phyloP scores from a whole-genome alignment of 257 asterid genomes.

The Oldenlandia corymbosa region DNA sequence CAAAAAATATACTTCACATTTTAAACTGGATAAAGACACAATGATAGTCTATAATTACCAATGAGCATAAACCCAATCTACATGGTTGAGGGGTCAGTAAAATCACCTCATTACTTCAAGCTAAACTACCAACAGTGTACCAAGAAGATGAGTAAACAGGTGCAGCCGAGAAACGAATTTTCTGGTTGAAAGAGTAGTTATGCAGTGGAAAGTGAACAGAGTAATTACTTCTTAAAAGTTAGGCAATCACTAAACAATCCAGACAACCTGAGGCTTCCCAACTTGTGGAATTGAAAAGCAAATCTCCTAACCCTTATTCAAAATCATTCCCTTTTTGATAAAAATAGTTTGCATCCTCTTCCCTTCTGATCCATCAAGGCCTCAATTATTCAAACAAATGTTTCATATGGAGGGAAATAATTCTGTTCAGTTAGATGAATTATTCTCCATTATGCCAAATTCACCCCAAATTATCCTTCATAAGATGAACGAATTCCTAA shows the following conservation, averaged over 20 bases:
- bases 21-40: neutral
- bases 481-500: neutral
- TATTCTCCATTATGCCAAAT: neutral
- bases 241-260: too few species aligned
- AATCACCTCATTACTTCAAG: neutral
- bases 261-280: neutral
- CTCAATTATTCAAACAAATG: neutral
- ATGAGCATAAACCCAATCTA: neutral
- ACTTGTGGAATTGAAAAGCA: neutral
- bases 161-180: neutral
- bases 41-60: too few species aligned
- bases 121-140: neutral
- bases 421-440: neutral
- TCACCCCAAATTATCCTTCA: neutral
- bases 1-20: too few species aligned
- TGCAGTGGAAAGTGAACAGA: neutral
- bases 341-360: neutral
- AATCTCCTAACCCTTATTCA: neutral
- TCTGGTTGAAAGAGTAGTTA: neutral
- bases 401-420: neutral
- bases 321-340: neutral
- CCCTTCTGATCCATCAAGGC: neutral
- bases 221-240: neutral
- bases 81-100: neutral
- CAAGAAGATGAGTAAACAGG: neutral